Conservation (phyloP, 352 stramenopile genomes). For the Pythium brassicae region DNA sequence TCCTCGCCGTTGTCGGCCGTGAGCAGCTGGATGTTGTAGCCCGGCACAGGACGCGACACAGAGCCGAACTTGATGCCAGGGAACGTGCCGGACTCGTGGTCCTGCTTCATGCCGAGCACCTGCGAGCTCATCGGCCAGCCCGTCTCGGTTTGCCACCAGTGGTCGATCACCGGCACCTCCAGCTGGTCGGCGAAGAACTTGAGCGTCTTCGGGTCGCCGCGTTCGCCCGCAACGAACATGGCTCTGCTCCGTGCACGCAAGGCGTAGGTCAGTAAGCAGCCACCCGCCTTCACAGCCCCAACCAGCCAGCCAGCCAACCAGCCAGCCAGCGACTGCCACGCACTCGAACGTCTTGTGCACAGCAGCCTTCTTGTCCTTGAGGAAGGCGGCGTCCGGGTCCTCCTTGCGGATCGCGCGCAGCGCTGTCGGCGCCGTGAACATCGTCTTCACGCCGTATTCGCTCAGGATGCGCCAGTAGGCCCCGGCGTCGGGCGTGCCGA, state of each 20-base stretch:
- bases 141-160: constrained; percentile 92
- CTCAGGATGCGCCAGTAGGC: constrained; percentile 86
- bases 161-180: constrained; percentile 69
- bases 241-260: constrained; percentile 19
- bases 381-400: constrained; percentile 59
- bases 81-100: constrained; percentile 23
- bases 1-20: constrained; percentile 37
- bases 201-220: constrained; percentile 84
- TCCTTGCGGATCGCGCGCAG: constrained; percentile 86
- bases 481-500: constrained; percentile 80
- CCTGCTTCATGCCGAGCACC: constrained; percentile 71
- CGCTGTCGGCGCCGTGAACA: constrained; percentile 92
- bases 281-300: background rate
- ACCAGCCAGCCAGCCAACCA: background rate
- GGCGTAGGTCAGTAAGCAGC: background rate
- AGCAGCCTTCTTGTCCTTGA: constrained; percentile 38
- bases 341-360: constrained; percentile 61
- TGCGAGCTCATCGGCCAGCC: constrained; percentile 75
- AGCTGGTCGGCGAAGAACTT: constrained; percentile 68
- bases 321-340: constrained; percentile 9
- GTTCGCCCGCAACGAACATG: constrained; percentile 87
- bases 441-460: constrained; percentile 77
- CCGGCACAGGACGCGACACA: constrained; percentile 62
- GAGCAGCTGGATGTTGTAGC: constrained; percentile 81
- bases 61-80: constrained; percentile 63